phyloP scores from a whole-genome alignment of 2,329 filamentous ascomycete genomes.

The Microdochium bolleyi region DNA sequence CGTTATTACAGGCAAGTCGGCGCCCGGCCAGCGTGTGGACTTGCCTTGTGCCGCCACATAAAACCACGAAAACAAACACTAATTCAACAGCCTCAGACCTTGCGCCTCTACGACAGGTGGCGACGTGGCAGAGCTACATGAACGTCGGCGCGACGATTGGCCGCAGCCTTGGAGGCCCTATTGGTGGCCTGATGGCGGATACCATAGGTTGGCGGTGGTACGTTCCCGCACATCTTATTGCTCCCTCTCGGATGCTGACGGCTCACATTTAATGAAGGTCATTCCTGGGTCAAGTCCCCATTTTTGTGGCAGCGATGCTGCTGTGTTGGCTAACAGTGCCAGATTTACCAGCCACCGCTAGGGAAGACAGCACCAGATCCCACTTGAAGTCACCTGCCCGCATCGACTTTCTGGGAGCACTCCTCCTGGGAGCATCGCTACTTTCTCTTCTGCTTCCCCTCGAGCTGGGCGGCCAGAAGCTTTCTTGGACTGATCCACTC shows the following conservation, averaged over 20 bases:
- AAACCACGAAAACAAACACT: too few species aligned
- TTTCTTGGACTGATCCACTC: slow-evolving; percentile 28
- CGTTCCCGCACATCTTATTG: slow-evolving; percentile 5
- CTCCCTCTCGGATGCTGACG: background rate
- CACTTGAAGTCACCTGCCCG: slow-evolving; percentile 35
- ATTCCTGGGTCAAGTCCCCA: slow-evolving; percentile 48
- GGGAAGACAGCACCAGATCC: slow-evolving; percentile 6
- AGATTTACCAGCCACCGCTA: slow-evolving; percentile 19
- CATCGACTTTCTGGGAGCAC: slow-evolving; percentile 51
- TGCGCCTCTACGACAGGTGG: slow-evolving; percentile 42
- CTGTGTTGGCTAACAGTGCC: slow-evolving; percentile 23
- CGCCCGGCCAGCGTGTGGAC: background rate
- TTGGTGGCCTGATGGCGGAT: slow-evolving; percentile 55
- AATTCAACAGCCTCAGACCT: slow-evolving; percentile 27
- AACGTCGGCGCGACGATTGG: slow-evolving; percentile 44
- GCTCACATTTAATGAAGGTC: slow-evolving; percentile 25
- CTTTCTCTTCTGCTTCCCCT: slow-evolving; percentile 29
- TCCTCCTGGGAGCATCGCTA: slow-evolving; percentile 27
- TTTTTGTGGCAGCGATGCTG: slow-evolving; percentile 40
- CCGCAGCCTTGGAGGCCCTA: slow-evolving; percentile 41
- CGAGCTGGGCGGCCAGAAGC: slow-evolving; percentile 28
- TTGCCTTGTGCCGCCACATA: background rate
- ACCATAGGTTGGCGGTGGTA: slow-evolving; percentile 59
- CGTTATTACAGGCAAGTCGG: slow-evolving; percentile 36
- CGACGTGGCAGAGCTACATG: slow-evolving; percentile 44